A percentile compares a stretch with the other conserved stretches of the same genome.
These are phyloP conservation scores for Choiromyces venosus DNA, from an alignment of 495 filamentous ascomycete species.

Conservation along the genomic window DNA sequence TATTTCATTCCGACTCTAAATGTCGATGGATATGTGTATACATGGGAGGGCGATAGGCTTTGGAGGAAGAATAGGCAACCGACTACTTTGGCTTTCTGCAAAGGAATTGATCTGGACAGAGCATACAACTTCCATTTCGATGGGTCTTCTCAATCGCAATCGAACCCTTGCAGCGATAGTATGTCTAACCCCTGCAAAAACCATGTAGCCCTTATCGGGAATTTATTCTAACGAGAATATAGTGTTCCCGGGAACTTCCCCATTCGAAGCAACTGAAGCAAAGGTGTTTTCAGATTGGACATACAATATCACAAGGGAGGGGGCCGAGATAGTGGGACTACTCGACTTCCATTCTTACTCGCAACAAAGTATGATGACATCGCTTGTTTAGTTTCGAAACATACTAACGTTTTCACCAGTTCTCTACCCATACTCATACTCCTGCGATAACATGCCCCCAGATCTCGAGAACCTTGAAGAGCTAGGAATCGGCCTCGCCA, in stretches of 20 bases:
- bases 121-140: slow-evolving; percentile 83
- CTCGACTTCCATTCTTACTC: slow-evolving; percentile 94
- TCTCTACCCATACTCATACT: slow-evolving; percentile 85
- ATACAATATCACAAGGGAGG: slow-evolving; percentile 70
- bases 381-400: not conserved
- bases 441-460: slow-evolving; percentile 69
- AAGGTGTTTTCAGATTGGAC: slow-evolving; percentile 74
- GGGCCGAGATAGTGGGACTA: slow-evolving; percentile 69
- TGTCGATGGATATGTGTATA: slow-evolving; percentile 89
- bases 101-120: slow-evolving; percentile 82
- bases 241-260: slow-evolving; percentile 68
- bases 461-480: slow-evolving; percentile 88
- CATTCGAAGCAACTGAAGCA: slow-evolving; percentile 81
- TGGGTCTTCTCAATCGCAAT: slow-evolving; percentile 54
- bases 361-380: slow-evolving; percentile 56
- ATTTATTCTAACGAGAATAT: slow-evolving; percentile 5
- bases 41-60: slow-evolving; percentile 82
- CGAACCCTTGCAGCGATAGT: slow-evolving; percentile 86
- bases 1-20: slow-evolving; percentile 87
- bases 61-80: slow-evolving; percentile 94
- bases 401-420: slow-evolving; percentile 47
- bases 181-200: slow-evolving; percentile 12
- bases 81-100: slow-evolving; percentile 76
- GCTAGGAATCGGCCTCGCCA: slow-evolving; percentile 79
- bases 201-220: not conserved